phyloP scores from a whole-genome alignment of 1,284 basidiomycete genomes.

The Trametes sp. region DNA sequence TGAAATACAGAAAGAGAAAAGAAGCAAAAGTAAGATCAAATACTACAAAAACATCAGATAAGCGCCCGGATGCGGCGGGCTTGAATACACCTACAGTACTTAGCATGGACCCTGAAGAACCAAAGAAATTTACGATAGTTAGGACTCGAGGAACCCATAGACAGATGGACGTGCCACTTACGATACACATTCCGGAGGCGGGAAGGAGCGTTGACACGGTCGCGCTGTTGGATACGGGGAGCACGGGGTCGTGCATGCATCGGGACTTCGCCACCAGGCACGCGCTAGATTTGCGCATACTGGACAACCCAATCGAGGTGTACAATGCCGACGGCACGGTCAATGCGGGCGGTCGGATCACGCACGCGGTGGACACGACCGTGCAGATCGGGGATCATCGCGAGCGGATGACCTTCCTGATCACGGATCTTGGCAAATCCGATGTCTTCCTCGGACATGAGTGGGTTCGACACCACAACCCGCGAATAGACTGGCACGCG shows the following conservation, averaged over 20 bases:
- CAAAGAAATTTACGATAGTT: background rate
- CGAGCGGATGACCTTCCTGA: constrained; percentile 2
- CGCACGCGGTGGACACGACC: background rate
- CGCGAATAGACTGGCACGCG: constrained; percentile 12
- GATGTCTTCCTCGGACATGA: constrained; percentile 21
- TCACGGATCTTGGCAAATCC: constrained; percentile 15
- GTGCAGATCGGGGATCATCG: constrained; percentile 13
- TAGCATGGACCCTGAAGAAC: background rate
- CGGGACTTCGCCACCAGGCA: background rate
- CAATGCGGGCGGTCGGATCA: background rate
- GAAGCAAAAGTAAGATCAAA: no score
- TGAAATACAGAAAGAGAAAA: background rate
- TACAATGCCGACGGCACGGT: constrained; percentile 1
- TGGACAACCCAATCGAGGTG: background rate
- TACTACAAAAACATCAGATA: background rate
- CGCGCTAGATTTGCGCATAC: background rate
- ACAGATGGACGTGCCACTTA: background rate
- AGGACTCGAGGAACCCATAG: background rate
- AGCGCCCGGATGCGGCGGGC: background rate
- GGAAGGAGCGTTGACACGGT: background rate
- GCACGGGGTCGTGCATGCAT: constrained; percentile 4
- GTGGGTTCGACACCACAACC: constrained; percentile 20
- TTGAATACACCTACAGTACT: background rate
- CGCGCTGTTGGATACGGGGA: background rate
- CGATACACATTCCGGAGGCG: background rate